Evolutionary conservation across 2,329 filamentous ascomycete genomes (phyloP).

Genomic region (Xylaria sp.): DNA sequence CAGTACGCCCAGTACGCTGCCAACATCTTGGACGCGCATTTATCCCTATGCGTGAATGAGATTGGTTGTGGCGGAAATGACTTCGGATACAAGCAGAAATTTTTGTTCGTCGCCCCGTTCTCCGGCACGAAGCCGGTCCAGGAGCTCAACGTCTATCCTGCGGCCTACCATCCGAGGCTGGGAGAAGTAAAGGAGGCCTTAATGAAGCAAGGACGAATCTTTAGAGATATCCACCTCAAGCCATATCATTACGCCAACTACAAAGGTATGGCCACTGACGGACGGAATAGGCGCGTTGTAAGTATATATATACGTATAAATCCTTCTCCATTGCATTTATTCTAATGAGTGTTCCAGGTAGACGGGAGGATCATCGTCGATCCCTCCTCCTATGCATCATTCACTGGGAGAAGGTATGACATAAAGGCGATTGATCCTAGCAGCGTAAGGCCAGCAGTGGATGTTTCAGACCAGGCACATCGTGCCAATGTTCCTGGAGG

Average conservation of each 20-base stretch:
- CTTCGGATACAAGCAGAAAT: conserved; percentile 45
- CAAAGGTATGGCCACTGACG: conserved; percentile 11
- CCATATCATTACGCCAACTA: conserved; percentile 15
- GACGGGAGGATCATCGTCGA: conserved; percentile 18
- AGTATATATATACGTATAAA: conserved; percentile 10
- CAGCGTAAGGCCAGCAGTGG: conserved; percentile 12
- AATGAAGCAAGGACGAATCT: conserved; percentile 46
- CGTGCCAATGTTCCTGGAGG: neutral
- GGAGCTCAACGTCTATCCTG: conserved; percentile 47
- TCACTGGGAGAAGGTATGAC: conserved; percentile 1
- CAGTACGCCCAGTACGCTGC: conserved; percentile 41
- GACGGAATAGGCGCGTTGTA: conserved; percentile 11
- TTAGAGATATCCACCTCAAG: conserved; percentile 42
- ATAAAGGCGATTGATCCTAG: conserved; percentile 6
- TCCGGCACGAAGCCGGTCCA: conserved; percentile 49
- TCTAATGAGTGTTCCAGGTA: conserved; percentile 1
- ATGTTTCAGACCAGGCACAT: conserved; percentile 12
- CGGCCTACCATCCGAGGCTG: conserved; percentile 46
- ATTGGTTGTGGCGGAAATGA: conserved; percentile 53
- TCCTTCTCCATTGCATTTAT: neutral
- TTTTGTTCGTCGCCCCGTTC: conserved; percentile 45
- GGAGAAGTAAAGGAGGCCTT: conserved; percentile 41
- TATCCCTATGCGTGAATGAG: conserved; percentile 44
- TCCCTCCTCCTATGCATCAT: conserved; percentile 5
- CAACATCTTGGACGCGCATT: conserved; percentile 42